phyloP scores from a whole-genome alignment of 352 stramenopile species.

The Halophytophthora polymorphica region DNA sequence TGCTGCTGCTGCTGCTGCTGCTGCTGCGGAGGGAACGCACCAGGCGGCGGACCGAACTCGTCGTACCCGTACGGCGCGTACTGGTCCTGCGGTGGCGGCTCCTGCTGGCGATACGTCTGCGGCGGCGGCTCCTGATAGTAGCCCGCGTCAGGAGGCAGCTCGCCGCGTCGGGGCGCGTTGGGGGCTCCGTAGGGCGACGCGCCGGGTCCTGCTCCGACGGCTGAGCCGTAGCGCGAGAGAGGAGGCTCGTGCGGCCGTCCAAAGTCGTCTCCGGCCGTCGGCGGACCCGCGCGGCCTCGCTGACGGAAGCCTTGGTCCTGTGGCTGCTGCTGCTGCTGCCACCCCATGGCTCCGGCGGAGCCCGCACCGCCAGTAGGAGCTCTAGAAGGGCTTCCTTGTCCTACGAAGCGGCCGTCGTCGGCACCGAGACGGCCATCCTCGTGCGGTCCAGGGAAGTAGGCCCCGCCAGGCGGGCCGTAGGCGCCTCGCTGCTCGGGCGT shows the following conservation, averaged over 20 bases:
- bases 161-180: slow-evolving; percentile 17
- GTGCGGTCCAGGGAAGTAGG: slow-evolving; percentile 24
- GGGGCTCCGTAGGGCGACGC: slow-evolving; percentile 10
- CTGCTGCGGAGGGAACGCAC: slow-evolving; percentile 16
- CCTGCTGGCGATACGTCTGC: slow-evolving; percentile 21
- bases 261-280: slow-evolving; percentile 19
- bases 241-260: slow-evolving; percentile 28
- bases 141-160: slow-evolving; percentile 15
- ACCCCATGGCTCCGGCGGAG: slow-evolving; percentile 5
- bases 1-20: slow-evolving; percentile 20
- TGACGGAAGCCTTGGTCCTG: slow-evolving; percentile 17
- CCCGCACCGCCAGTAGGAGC: slow-evolving; percentile 10
- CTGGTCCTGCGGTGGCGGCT: slow-evolving; percentile 20
- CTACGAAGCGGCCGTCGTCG: slow-evolving; percentile 30
- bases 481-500: slow-evolving; percentile 30
- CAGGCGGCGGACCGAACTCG: too few species aligned
- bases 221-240: slow-evolving; percentile 30
- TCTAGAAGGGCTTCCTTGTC: slow-evolving; percentile 40
- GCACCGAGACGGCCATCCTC: slow-evolving; percentile 19
- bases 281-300: slow-evolving; percentile 18
- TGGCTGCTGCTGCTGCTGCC: slow-evolving; percentile 21
- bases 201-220: slow-evolving; percentile 12
- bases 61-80: too few species aligned
- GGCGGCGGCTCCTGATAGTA: slow-evolving; percentile 31
- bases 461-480: slow-evolving; percentile 13